Evolutionary conservation across 805 yeast genomes (phyloP), one percentile per base, ranked within the genome.

Genomic region (Cyberlindnera suaveolens): DNA sequence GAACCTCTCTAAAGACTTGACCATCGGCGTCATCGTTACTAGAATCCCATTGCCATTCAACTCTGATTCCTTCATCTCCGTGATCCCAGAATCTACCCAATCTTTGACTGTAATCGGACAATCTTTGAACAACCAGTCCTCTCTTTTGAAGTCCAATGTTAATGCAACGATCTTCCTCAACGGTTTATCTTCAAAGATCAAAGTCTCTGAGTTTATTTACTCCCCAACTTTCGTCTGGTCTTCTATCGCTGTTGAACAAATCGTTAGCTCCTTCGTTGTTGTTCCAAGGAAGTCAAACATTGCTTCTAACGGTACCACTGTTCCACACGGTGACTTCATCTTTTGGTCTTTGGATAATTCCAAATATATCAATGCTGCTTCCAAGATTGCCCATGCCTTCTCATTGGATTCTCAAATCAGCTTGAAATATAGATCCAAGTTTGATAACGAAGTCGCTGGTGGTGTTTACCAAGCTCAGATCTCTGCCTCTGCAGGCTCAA

Each of bases 11-110:
- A 17, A 59, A 30, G 57, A 59, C 8, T 60, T 40, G 48, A 60
- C 15, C 63, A 68, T 78, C 40, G 95, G 89, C 50, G 76, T 82
- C 39, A 63, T 90, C 44, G 74, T 82, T 43, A 75, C 81, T 39
- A 77, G 96, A 64, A 77, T 86, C 36, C 91, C 95, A 43, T 66
- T 82, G 41, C 96, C 96, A 11, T 88, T 89, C 64, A 78, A 82
- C 53, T 70, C 75, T 30, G 70, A 68, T 29, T 75, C 74, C 51
- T 88, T 89, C 60, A 66, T 77, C 40, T 58, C 67, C 4, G 58
- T 72, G 10, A 67, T 90, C 40, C 91, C 96, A 26, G 48, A 61
- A 4, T 61, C 83, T 4, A 66, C 82, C 17, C 71, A 74, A 50
- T 72, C 73, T 46, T 64, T 90, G 42, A 80, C 85, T 38, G 85